A percentile compares a stretch with the other conserved stretches of the same genome.
These are phyloP conservation scores for Pyronema domesticum DNA, from an alignment of 495 filamentous ascomycete species.

Conservation along the genomic window DNA sequence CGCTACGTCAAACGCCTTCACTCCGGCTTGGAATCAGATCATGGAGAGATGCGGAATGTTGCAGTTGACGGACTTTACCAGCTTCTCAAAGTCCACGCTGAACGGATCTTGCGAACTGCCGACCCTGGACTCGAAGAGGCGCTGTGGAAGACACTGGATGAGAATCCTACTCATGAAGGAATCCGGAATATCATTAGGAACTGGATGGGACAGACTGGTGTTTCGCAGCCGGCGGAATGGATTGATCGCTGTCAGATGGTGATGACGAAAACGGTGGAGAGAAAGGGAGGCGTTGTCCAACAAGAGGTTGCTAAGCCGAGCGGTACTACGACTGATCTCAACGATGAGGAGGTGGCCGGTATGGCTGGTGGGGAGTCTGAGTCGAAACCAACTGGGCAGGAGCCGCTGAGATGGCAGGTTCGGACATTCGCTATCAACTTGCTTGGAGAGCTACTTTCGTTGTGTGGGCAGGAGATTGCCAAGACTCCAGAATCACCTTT, in stretches of 20 bases:
- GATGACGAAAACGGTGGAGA: conserved; percentile 62
- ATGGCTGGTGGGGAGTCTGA: conserved; percentile 45
- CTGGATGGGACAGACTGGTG: conserved; percentile 76
- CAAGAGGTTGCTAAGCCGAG: conserved; percentile 31
- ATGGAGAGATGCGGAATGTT: conserved; percentile 50
- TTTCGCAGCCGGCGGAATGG: conserved; percentile 63
- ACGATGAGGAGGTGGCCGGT: conserved; percentile 79
- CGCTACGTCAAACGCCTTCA: conserved; percentile 72
- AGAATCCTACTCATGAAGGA: conserved; percentile 51
- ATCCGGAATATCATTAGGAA: conserved; percentile 68
- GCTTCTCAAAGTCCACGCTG: conserved; percentile 79
- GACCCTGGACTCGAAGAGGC: conserved; percentile 70
- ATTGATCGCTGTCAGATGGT: conserved; percentile 72
- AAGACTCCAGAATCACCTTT: conserved; percentile 25
- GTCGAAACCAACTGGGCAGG: conserved; percentile 52
- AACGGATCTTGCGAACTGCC: conserved; percentile 55
- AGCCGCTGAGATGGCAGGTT: conserved; percentile 87
- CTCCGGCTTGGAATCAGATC: conserved; percentile 49
- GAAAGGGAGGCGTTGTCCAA: conserved; percentile 29
- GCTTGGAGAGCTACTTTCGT: conserved; percentile 62
- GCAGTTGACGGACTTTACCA: conserved; percentile 82
- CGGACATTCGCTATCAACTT: conserved; percentile 86
- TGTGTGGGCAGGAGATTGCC: conserved; percentile 67
- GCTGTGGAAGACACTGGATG: conserved; percentile 75
- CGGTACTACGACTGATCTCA: conserved; percentile 50